phyloP scores from a whole-genome alignment of 768 basidiomycete genomes.

The Naganishia onofrii region DNA sequence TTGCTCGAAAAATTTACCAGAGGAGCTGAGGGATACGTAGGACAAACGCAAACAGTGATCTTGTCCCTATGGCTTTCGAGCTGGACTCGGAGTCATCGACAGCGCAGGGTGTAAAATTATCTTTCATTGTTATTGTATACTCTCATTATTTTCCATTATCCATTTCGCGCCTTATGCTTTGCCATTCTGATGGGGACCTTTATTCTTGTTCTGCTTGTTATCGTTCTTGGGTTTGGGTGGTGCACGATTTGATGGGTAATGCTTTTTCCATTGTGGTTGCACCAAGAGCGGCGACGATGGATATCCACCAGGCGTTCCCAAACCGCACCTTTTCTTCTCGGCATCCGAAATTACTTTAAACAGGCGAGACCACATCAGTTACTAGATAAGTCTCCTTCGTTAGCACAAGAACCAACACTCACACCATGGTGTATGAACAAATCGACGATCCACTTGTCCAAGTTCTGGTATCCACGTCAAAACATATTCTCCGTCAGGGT shows the following conservation, averaged over 20 bases:
- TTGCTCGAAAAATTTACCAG: background rate
- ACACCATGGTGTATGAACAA: constrained; percentile 51
- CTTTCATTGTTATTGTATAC: background rate
- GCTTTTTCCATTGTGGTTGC: constrained; percentile 43
- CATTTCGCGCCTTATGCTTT: background rate
- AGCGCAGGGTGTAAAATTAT: background rate
- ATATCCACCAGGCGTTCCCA: constrained; percentile 25
- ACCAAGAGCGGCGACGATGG: constrained; percentile 43
- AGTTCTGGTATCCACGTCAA: constrained; percentile 48
- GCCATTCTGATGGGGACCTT: background rate
- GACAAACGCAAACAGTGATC: background rate
- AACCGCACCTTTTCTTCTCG: constrained; percentile 35
- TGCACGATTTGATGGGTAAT: constrained; percentile 32
- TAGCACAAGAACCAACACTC: constrained; percentile 27
- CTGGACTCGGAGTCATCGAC: background rate
- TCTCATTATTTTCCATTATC: background rate
- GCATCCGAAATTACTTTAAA: constrained; percentile 1
- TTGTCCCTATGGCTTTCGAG: background rate
- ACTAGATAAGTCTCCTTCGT: background rate
- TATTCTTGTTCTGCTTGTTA: constrained; percentile 2
- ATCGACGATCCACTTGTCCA: constrained; percentile 38
- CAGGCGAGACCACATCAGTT: too few species aligned
- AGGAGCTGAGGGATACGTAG: background rate
- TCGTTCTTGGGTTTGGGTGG: background rate
- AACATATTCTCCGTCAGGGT: constrained; percentile 42